Conservation (phyloP, 129 eudicot species). For the Artemisia annua region DNA sequence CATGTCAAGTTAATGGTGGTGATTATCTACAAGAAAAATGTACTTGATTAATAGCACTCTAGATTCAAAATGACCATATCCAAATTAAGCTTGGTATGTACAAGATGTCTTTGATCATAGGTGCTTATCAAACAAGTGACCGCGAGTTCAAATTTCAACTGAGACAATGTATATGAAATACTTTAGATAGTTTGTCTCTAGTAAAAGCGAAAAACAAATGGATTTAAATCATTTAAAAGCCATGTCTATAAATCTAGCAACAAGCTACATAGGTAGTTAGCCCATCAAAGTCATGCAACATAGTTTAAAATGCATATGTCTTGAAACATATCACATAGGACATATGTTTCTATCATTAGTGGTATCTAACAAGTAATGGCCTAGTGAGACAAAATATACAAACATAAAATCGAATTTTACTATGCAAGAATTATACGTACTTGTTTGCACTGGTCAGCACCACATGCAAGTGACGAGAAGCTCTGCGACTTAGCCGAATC, state of each 20-base stretch:
- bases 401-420: background rate
- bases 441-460: conserved; percentile 69
- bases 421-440: conserved; percentile 28
- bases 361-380: background rate
- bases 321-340: background rate
- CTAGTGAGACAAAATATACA: conserved; percentile 1
- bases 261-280: background rate
- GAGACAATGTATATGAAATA: no score
- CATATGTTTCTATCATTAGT: background rate
- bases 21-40: background rate
- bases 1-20: no score
- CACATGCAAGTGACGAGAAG: conserved; percentile 60
- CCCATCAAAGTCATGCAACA: background rate
- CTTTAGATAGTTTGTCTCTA: no score
- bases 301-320: conserved; percentile 4
- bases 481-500: conserved; percentile 56
- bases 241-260: background rate
- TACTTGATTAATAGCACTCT: no score
- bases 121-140: no score
- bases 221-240: no score
- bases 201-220: no score
- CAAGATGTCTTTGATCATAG: no score
- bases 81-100: no score
- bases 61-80: no score
- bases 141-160: no score